Evolutionary conservation across 2,329 filamentous ascomycete genomes (phyloP).

Genomic region (Clarireedia homoeocarpa): DNA sequence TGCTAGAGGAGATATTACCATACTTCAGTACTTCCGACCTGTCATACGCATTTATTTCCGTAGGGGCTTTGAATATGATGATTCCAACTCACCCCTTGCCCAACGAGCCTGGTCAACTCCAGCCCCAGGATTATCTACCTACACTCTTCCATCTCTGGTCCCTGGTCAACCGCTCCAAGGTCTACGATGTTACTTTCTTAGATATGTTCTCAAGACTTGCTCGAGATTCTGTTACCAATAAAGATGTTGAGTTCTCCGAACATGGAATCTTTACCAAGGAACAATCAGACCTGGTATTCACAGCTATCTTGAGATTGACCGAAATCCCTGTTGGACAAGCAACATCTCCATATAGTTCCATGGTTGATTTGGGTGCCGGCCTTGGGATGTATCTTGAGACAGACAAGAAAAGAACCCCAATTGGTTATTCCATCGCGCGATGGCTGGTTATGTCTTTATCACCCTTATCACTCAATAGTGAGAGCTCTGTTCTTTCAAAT

Average conservation of each 20-base stretch:
- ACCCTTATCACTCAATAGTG: constrained; percentile 67
- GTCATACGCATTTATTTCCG: constrained; percentile 88
- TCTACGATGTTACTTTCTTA: constrained; percentile 78
- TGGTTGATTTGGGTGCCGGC: constrained; percentile 76
- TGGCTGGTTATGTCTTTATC: constrained; percentile 93
- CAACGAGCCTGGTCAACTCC: constrained; percentile 59
- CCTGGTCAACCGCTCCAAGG: constrained; percentile 79
- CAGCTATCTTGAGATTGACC: constrained; percentile 76
- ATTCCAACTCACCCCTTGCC: constrained; percentile 78
- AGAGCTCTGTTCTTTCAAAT: constrained; percentile 72
- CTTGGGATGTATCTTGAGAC: constrained; percentile 82
- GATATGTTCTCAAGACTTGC: constrained; percentile 85
- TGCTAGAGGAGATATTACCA: constrained; percentile 72
- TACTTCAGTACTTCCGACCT: constrained; percentile 93
- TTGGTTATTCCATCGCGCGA: constrained; percentile 83
- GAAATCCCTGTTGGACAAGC: constrained; percentile 97
- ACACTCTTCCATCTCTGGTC: constrained; percentile 98
- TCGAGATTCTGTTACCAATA: constrained; percentile 69
- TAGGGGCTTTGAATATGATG: constrained; percentile 76
- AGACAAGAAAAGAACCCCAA: constrained; percentile 87
- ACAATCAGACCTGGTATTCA: constrained; percentile 89
- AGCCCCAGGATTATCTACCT: constrained; percentile 77
- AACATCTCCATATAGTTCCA: constrained; percentile 76
- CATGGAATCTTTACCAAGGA: constrained; percentile 89
- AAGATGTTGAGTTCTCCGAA: constrained; percentile 71